A percentile compares a stretch with the other conserved stretches of the same genome.
Evolutionary conservation across 306 rosid species (phyloP).

Genomic region (Styphnolobium japonicum): DNA sequence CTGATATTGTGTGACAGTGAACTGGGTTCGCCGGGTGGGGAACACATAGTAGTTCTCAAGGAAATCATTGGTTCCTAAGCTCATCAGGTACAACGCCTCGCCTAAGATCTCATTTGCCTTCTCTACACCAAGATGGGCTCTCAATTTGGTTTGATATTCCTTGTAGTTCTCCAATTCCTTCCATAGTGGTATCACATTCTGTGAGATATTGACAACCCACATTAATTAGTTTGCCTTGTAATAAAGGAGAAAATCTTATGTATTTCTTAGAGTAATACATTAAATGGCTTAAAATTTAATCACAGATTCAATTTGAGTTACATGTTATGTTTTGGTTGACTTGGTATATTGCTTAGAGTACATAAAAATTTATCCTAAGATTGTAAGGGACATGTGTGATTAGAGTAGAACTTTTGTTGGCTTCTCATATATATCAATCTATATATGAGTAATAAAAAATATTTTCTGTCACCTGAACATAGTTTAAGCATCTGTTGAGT

Average conservation of each 20-base stretch:
- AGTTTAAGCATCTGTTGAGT: too few relatives aligned
- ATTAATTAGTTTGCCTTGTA: background rate
- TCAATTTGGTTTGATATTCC: conserved; percentile 40
- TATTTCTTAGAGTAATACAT: background rate
- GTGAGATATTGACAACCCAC: background rate
- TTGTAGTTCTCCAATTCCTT: conserved; percentile 41
- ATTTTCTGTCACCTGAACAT: too few relatives aligned
- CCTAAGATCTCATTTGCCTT: conserved; percentile 31
- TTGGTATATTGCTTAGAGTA: background rate
- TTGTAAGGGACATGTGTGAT: too few relatives aligned
- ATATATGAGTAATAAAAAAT: too few relatives aligned
- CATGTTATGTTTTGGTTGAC: background rate
- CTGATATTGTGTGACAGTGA: conserved; percentile 30
- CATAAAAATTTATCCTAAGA: background rate
- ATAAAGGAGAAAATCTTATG: background rate
- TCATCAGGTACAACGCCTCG: conserved; percentile 39
- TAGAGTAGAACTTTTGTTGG: too few relatives aligned
- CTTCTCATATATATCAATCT: too few relatives aligned
- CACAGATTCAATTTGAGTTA: background rate
- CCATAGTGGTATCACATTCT: conserved; percentile 55
- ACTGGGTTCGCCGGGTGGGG: conserved; percentile 27
- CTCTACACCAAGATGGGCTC: conserved; percentile 26
- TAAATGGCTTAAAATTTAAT: background rate
- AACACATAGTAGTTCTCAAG: conserved; percentile 31
- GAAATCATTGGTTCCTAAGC: conserved; percentile 53